Evolutionary conservation across 1,284 basidiomycete genomes (phyloP).

Genomic region (Apiotrichum porosum): DNA sequence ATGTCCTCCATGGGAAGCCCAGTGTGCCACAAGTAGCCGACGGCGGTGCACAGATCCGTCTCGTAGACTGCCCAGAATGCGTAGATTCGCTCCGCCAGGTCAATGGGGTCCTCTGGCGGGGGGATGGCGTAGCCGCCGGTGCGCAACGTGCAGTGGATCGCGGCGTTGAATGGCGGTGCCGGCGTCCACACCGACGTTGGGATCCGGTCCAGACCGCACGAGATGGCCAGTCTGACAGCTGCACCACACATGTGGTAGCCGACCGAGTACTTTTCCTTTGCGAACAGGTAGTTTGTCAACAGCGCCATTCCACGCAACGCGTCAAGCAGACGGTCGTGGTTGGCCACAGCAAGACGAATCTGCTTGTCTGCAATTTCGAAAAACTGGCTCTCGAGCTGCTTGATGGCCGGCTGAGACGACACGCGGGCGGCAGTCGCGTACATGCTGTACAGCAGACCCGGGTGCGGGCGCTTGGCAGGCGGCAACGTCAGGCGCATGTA

Average conservation of each 20-base stretch:
- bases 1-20: slow-evolving; percentile 26
- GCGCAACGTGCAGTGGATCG: slow-evolving; percentile 20
- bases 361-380: slow-evolving; percentile 31
- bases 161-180: slow-evolving; percentile 17
- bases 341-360: slow-evolving; percentile 23
- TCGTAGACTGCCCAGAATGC: slow-evolving; percentile 36
- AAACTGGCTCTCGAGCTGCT: slow-evolving; percentile 29
- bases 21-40: slow-evolving; percentile 32
- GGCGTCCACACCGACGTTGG: slow-evolving; percentile 18
- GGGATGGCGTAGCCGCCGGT: slow-evolving; percentile 20
- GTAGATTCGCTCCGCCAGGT: slow-evolving; percentile 31
- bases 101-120: slow-evolving; percentile 17
- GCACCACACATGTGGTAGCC: slow-evolving; percentile 26
- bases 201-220: slow-evolving; percentile 27
- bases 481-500: slow-evolving; percentile 24
- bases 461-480: slow-evolving; percentile 25
- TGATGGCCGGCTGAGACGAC: slow-evolving; percentile 26
- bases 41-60: slow-evolving; percentile 29
- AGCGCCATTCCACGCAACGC: slow-evolving; percentile 28
- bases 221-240: slow-evolving; percentile 24
- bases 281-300: slow-evolving; percentile 26
- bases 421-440: slow-evolving; percentile 23
- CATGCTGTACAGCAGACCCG: slow-evolving; percentile 26
- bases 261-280: slow-evolving; percentile 26
- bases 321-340: slow-evolving; percentile 31